These are phyloP conservation scores for Chaetomidium leptoderma DNA, from an alignment of 495 filamentous ascomycete species.

Conservation along the genomic window DNA sequence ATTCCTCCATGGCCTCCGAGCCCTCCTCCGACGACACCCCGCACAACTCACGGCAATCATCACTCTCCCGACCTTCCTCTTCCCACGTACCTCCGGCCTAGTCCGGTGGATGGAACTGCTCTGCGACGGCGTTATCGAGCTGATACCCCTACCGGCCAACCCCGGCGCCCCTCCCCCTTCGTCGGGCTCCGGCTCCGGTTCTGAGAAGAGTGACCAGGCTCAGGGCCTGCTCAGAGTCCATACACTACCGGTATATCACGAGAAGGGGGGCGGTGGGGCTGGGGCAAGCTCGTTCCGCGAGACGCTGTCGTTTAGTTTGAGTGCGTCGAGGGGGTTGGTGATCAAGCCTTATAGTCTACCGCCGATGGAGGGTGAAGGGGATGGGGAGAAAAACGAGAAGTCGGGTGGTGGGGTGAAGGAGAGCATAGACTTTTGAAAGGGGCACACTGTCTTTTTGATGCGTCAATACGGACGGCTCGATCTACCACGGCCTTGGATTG, in stretches of 20 bases:
- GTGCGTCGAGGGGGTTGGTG: slow-evolving; percentile 70
- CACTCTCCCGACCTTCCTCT: slow-evolving; percentile 75
- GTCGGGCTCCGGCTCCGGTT: slow-evolving; percentile 10
- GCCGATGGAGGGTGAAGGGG: slow-evolving; percentile 74
- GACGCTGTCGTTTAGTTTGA: slow-evolving; percentile 85
- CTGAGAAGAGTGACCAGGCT: slow-evolving; percentile 60
- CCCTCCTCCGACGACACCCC: slow-evolving; percentile 64
- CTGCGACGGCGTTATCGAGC: slow-evolving; percentile 79
- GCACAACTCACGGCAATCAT: slow-evolving; percentile 66
- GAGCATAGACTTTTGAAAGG: slow-evolving; percentile 33
- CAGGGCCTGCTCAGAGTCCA: slow-evolving; percentile 84
- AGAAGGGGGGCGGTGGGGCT: slow-evolving; percentile 76
- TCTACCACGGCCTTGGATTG: too few relatives aligned
- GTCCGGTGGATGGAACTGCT: slow-evolving; percentile 86
- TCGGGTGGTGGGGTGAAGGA: slow-evolving; percentile 29
- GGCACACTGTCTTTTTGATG: neutral
- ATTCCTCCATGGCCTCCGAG: slow-evolving; percentile 76
- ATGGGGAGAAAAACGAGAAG: slow-evolving; percentile 66
- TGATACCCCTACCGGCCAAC: slow-evolving; percentile 76
- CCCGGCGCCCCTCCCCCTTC: slow-evolving; percentile 46
- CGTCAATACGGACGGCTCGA: too few relatives aligned
- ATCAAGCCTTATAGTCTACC: slow-evolving; percentile 89
- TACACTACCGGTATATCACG: slow-evolving; percentile 75
- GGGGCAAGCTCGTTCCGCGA: slow-evolving; percentile 64
- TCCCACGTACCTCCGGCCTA: slow-evolving; percentile 71